Evolutionary conservation across 768 basidiomycete species (phyloP).

Genomic region (Omphalotus guepiniiformis): DNA sequence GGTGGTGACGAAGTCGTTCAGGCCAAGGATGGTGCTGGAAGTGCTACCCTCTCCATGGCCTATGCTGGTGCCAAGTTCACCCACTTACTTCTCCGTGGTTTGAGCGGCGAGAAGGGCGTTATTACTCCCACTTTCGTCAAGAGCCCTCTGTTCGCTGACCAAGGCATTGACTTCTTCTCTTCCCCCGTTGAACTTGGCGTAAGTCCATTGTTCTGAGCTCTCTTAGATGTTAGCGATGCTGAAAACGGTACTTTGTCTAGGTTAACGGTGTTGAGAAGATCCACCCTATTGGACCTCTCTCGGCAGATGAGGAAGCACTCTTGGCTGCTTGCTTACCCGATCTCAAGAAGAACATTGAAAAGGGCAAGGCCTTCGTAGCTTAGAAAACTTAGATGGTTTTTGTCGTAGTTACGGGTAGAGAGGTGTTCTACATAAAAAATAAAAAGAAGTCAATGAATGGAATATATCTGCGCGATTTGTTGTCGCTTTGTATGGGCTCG

Average conservation of each 20-base stretch:
- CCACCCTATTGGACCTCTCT: conserved; percentile 73
- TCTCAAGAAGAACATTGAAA: conserved; percentile 97
- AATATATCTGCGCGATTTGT: too few species aligned
- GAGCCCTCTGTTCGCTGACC: conserved; percentile 76
- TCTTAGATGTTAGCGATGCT: conserved; percentile 7
- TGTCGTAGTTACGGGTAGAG: too few species aligned
- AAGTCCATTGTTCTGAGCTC: conserved; percentile 29
- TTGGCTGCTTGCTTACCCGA: conserved; percentile 86
- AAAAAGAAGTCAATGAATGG: too few species aligned
- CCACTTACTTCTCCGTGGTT: conserved; percentile 72
- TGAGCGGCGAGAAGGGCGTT: conserved; percentile 87
- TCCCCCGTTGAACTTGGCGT: conserved; percentile 93
- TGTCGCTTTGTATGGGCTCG: too few species aligned
- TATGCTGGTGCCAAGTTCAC: conserved; percentile 93
- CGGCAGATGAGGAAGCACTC: conserved; percentile 80
- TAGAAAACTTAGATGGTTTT: too few species aligned
- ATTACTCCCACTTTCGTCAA: conserved; percentile 84
- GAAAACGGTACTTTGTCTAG: conserved; percentile 29
- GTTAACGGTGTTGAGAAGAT: conserved; percentile 91
- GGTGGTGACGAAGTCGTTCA: conserved; percentile 99
- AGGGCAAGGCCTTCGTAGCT: conserved; percentile 79
- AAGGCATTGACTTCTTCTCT: conserved; percentile 95
- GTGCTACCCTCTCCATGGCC: conserved; percentile 94
- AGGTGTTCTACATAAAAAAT: too few species aligned
- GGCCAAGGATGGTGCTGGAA: conserved; percentile 94